phyloP scores from a whole-genome alignment of 805 yeast genomes.

The Lachancea nothofagi region DNA sequence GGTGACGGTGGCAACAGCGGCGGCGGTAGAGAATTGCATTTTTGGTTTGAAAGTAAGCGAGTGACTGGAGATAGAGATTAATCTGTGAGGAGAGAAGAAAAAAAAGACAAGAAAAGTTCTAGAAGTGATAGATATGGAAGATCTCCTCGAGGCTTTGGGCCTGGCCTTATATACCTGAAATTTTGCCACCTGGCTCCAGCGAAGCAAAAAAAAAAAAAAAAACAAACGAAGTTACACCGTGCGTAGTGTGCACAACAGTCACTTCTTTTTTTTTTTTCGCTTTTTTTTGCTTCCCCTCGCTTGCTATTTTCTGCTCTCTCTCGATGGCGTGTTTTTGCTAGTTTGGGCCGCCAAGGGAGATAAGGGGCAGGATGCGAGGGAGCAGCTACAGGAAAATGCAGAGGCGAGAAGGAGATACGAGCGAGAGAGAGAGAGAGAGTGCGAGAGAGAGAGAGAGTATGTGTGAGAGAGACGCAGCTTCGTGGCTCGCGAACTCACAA shows the following conservation, averaged over 20 bases:
- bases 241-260: no score
- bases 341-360: no score
- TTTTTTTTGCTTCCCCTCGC: neutral
- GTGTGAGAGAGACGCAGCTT: no score
- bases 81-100: constrained; percentile 16
- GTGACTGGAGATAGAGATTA: constrained; percentile 23
- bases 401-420: no score
- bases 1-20: constrained; percentile 23
- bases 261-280: neutral
- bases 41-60: constrained; percentile 23
- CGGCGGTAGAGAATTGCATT: constrained; percentile 37
- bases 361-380: no score
- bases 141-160: constrained; percentile 6
- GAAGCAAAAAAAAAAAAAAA: neutral
- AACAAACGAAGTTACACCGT: no score
- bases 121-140: neutral
- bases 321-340: no score
- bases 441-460: no score
- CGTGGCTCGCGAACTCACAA: no score
- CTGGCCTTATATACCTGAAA: constrained; percentile 12
- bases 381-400: no score
- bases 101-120: neutral
- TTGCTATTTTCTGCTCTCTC: neutral
- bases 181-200: neutral
- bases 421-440: no score